Evolutionary conservation across 345 rosid genomes (phyloP).

Genomic region (Populus davidiana): DNA sequence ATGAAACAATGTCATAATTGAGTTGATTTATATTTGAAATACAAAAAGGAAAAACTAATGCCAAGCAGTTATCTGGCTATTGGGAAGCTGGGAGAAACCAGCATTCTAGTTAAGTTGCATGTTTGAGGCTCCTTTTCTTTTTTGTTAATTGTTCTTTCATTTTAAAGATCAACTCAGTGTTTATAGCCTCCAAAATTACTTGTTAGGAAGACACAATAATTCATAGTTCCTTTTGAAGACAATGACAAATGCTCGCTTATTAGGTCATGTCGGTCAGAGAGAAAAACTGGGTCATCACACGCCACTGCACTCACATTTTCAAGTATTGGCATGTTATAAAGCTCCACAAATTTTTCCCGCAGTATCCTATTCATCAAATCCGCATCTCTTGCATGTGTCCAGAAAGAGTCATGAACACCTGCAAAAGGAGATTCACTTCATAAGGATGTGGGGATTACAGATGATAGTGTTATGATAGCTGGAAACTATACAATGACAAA

Average conservation of each 20-base stretch:
- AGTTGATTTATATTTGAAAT: not conserved
- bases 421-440: conserved; percentile 25
- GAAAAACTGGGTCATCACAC: conserved; percentile 6
- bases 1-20: not conserved
- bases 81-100: not conserved
- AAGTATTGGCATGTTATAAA: conserved; percentile 72
- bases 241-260: not conserved
- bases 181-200: not conserved
- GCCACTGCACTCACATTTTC: conserved; percentile 69
- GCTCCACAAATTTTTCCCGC: conserved; percentile 86
- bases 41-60: not conserved
- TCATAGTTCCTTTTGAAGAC: not conserved
- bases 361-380: conserved; percentile 89
- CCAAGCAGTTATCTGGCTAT: not conserved
- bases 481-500: not conserved
- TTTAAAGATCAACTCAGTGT: not conserved
- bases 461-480: not conserved
- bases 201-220: not conserved
- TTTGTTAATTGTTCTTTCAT: not conserved
- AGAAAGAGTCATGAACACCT: conserved; percentile 98
- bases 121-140: not conserved
- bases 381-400: conserved; percentile 97
- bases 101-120: not conserved
- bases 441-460: not conserved
- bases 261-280: not conserved